Conservation (phyloP, 208 protist genomes). For the Leishmania tarentolae region DNA sequence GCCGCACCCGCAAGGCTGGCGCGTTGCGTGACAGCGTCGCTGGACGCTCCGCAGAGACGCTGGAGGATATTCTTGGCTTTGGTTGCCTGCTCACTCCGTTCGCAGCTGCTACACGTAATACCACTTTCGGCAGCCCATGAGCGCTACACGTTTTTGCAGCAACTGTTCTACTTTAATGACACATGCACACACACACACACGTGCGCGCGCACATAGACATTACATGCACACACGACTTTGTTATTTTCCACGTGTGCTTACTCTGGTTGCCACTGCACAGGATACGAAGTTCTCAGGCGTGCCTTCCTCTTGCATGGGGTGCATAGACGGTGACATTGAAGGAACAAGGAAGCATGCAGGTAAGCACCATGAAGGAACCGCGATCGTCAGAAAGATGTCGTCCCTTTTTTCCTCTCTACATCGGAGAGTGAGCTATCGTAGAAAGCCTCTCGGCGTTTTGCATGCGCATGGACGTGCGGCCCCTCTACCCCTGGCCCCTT, state of each 20-base stretch:
- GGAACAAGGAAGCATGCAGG: neutral
- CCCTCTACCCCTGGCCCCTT: neutral
- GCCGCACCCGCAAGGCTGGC: conserved; percentile 27
- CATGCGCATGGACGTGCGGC: neutral
- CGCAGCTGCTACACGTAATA: neutral
- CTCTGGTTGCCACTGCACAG: neutral
- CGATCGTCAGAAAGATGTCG: neutral
- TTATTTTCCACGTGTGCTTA: neutral
- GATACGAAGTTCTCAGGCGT: neutral
- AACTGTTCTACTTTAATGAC: neutral
- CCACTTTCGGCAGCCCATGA: neutral
- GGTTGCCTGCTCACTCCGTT: conserved; percentile 16
- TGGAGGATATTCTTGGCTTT: conserved; percentile 33
- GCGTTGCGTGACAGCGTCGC: conserved; percentile 28
- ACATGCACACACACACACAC: neutral
- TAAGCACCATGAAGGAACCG: neutral
- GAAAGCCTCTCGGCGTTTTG: neutral
- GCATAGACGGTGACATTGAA: neutral
- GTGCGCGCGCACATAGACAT: neutral
- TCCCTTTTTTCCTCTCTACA: neutral
- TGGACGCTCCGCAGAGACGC: conserved; percentile 18
- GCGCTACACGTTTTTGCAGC: neutral
- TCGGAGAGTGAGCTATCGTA: neutral
- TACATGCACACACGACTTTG: no score
- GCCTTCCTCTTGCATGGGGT: neutral